Conservation (phyloP, 1,139 yeast genomes). For the Pichia norvegensis region DNA sequence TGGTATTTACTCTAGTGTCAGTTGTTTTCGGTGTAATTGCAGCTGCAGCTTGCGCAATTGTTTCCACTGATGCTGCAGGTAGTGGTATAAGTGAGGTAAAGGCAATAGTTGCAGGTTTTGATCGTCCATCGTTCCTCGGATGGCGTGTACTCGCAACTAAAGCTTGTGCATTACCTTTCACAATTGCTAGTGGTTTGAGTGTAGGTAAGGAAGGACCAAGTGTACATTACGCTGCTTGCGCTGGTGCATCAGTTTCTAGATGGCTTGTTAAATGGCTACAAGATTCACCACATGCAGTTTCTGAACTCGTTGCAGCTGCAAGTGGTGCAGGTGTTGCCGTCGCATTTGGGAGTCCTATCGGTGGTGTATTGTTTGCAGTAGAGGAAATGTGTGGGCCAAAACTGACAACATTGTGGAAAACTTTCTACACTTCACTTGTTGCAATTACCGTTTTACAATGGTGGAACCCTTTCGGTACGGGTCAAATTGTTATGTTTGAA, state of each 20-base stretch:
- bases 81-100: conserved; percentile 96
- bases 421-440: conserved; percentile 82
- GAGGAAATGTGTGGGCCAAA: conserved; percentile 75
- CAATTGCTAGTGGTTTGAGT: conserved; percentile 74
- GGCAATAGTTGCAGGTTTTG: conserved; percentile 88
- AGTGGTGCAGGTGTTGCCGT: conserved; percentile 70
- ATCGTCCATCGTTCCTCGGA: conserved; percentile 69
- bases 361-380: conserved; percentile 60
- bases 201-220: conserved; percentile 85
- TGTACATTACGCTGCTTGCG: conserved; percentile 81
- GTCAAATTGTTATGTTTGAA: conserved; percentile 86
- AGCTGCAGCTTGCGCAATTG: conserved; percentile 57
- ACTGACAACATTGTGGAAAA: conserved; percentile 78
- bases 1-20: conserved; percentile 53
- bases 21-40: conserved; percentile 55
- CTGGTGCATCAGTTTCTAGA: conserved; percentile 58
- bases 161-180: conserved; percentile 73
- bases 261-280: conserved; percentile 37
- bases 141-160: conserved; percentile 68
- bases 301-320: conserved; percentile 53
- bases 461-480: conserved; percentile 87
- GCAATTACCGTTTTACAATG: conserved; percentile 75
- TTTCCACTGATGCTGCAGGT: conserved; percentile 92
- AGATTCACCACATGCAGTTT: conserved; percentile 41
- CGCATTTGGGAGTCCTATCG: conserved; percentile 68